phyloP scores from a whole-genome alignment of 1,284 basidiomycete genomes.

The Apiotrichum akiyoshidainum region DNA sequence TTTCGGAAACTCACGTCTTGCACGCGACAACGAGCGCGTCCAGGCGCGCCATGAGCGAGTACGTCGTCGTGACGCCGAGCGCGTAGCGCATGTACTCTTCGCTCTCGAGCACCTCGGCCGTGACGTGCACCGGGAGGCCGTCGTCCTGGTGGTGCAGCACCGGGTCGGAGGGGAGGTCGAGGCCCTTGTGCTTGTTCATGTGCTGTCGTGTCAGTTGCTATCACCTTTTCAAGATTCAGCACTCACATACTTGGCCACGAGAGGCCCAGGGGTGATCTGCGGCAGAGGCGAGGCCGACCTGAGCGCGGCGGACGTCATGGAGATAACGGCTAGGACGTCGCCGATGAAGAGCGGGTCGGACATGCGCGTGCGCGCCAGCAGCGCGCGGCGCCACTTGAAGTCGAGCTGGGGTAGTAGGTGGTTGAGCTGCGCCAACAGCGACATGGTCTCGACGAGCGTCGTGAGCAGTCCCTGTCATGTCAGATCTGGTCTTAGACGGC shows the following conservation, averaged over 20 bases:
- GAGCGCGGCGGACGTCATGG: constrained; percentile 58
- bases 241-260: constrained; percentile 68
- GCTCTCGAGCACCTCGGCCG: constrained; percentile 45
- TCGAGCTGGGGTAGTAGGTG: constrained; percentile 48
- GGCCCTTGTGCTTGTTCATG: constrained; percentile 37
- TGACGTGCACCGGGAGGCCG: constrained; percentile 44
- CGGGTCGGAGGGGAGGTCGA: constrained; percentile 39
- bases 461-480: constrained; percentile 36
- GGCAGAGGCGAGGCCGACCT: constrained; percentile 73
- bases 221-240: not conserved
- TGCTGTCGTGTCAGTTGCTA: constrained; percentile 21
- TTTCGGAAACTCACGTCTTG: constrained; percentile 35
- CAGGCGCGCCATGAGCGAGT: constrained; percentile 43
- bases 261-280: constrained; percentile 78
- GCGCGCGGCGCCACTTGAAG: constrained; percentile 64
- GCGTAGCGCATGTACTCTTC: constrained; percentile 50
- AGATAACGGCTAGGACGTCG: constrained; percentile 73
- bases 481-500: constrained; percentile 18
- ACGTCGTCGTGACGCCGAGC: constrained; percentile 45
- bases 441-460: constrained; percentile 43
- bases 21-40: constrained; percentile 45
- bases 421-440: constrained; percentile 46
- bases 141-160: constrained; percentile 30
- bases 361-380: constrained; percentile 70
- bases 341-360: constrained; percentile 77